phyloP scores from a whole-genome alignment of 371 early-diverging fungal genomes.

The Entomophthora muscae region DNA sequence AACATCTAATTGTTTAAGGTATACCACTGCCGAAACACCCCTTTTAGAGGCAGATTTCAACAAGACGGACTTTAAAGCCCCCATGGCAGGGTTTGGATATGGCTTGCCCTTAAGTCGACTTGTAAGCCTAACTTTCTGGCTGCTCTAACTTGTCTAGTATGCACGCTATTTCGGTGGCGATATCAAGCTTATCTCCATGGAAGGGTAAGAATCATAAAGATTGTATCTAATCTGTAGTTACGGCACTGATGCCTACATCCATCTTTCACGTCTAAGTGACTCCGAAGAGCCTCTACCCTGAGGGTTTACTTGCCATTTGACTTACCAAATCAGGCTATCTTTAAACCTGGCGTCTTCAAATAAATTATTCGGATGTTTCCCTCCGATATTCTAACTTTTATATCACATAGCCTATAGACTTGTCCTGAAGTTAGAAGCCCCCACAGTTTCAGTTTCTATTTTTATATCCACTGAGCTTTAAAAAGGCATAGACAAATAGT shows the following conservation, averaged over 20 bases:
- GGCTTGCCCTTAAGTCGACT: conserved; percentile 80
- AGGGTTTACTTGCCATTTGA: too few relatives aligned
- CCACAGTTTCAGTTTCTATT: too few relatives aligned
- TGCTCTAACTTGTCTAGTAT: conserved; percentile 25
- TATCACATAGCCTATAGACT: too few relatives aligned
- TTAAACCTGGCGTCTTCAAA: too few relatives aligned
- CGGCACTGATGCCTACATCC: conserved; percentile 92
- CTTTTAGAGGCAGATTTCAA: conserved; percentile 64
- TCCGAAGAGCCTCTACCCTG: conserved; percentile 69
- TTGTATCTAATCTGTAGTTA: conserved; percentile 19
- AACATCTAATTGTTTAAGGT: too few relatives aligned
- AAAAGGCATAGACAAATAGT: too few relatives aligned
- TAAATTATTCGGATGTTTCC: too few relatives aligned
- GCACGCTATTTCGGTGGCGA: conserved; percentile 95
- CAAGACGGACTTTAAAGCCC: conserved; percentile 84
- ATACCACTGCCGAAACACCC: conserved; percentile 86
- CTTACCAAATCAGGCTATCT: too few relatives aligned
- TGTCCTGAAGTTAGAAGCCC: too few relatives aligned
- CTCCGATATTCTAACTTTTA: too few relatives aligned
- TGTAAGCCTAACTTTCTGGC: conserved; percentile 17
- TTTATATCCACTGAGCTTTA: too few relatives aligned
- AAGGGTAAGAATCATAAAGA: conserved; percentile 45
- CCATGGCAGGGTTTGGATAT: conserved; percentile 96
- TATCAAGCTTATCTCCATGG: conserved; percentile 84
- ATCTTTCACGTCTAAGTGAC: conserved; percentile 76